These are phyloP conservation scores for Glebionis coronaria DNA, from an alignment of 129 eudicot genomes.

Conservation along the genomic window DNA sequence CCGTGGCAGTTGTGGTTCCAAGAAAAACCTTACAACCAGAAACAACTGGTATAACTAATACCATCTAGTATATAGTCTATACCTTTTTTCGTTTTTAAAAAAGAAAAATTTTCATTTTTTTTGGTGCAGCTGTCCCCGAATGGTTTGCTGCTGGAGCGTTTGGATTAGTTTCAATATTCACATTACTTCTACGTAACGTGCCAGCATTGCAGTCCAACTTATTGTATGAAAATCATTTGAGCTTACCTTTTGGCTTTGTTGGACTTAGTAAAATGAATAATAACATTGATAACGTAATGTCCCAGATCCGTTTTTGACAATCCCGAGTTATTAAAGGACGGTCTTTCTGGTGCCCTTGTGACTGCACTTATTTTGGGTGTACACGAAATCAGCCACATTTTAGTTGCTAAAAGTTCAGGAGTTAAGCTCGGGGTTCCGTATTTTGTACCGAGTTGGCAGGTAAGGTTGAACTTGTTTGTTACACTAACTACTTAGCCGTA, in stretches of 20 bases:
- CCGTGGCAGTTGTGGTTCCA: constrained; percentile 98
- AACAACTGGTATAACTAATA: constrained; percentile 59
- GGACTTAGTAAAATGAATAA: constrained; percentile 10
- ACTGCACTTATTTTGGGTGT: constrained; percentile 84
- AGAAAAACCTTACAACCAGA: constrained; percentile 91
- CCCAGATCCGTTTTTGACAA: constrained; percentile 82
- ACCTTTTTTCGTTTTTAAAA: constrained; percentile 2
- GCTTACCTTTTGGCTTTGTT: neutral
- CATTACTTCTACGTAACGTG: constrained; percentile 86
- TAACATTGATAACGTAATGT: constrained; percentile 21
- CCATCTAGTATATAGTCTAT: neutral
- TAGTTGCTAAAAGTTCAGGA: constrained; percentile 70
- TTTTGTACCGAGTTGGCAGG: constrained; percentile 99
- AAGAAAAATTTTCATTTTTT: constrained; percentile 1
- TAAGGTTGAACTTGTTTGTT: constrained; percentile 37
- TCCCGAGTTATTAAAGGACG: constrained; percentile 66
- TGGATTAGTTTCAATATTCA: constrained; percentile 86
- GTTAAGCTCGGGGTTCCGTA: constrained; percentile 81
- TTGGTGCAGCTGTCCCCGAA: constrained; percentile 81
- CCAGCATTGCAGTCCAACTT: constrained; percentile 86
- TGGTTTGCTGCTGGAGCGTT: constrained; percentile 99
- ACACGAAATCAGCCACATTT: constrained; percentile 83
- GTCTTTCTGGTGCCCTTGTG: constrained; percentile 95
- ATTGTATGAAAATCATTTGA: constrained; percentile 45
- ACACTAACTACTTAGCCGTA: neutral